Evolutionary conservation across 495 filamentous ascomycete species (phyloP), one percentile per base, ranked within the genome.

Genomic region (Geoglossum glabrum): DNA sequence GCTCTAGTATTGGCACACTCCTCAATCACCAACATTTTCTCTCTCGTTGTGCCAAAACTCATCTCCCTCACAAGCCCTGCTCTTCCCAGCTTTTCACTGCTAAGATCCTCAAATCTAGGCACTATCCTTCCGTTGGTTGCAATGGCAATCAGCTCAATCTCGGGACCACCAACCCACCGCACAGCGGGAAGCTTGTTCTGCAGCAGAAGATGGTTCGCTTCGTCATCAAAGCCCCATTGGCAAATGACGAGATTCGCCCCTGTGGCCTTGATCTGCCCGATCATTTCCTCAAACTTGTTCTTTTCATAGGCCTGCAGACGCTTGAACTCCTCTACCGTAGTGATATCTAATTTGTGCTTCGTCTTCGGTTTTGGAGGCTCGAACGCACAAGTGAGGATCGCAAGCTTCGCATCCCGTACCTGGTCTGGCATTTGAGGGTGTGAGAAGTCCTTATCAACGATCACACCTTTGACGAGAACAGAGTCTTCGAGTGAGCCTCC

Each of bases 301-400:
- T 79, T 82, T 71, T 99, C 92, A 70, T 99, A 99, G 47, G 76
- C 85, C 65, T 99, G 92, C 59, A 99, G 72, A 66, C 87, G 88
- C 76, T 92, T 95, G 75, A 94, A 99, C 70, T 99, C 92, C 60
- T 96, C 90, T 10, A 99, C 90, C 51, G 81, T 86, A 57, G 89
- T 93, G 68, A 99, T 99, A 64, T 99, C 93, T 31, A 99, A 78
- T 78, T 95, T 95, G 73, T 99, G 92, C 79, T 99, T 99, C 27
- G 92, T 99, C 81, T 99, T 99, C 51, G 92, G 92, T 77, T 99
- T 99, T 17, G 92, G 92, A n/a, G 92, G 92, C 73, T 99, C 92
- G 69, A 99, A 97, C 0, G 92, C 89, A 68, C 92, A 99, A 46
- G 92, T 99, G 49, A 99, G 74, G 64, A 99, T 97, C 43, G 92